Evolutionary conservation across 305 asterid species (phyloP).

Genomic region (Fraxinus xanthoxyloides): DNA sequence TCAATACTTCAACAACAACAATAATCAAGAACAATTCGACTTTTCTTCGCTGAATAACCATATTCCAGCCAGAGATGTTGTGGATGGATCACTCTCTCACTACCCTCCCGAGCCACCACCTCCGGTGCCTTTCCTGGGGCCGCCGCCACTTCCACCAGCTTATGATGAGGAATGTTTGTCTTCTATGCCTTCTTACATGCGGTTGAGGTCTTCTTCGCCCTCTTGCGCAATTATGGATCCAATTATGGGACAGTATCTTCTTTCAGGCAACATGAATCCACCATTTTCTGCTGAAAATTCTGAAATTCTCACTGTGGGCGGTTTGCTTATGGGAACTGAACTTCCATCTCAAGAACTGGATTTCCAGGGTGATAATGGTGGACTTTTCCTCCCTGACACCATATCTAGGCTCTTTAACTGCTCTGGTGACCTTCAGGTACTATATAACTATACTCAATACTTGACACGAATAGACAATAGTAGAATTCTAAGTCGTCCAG

Average conservation of each 20-base stretch:
- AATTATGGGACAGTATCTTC: conserved; percentile 40
- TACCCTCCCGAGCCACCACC: conserved; percentile 30
- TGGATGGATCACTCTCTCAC: conserved; percentile 26
- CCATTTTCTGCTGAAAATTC: conserved; percentile 43
- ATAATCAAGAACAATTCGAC: conserved; percentile 45
- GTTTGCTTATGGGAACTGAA: conserved; percentile 51
- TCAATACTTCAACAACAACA: conserved; percentile 31
- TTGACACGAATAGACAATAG: not conserved
- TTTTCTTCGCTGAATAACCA: conserved; percentile 32
- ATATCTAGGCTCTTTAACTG: conserved; percentile 49
- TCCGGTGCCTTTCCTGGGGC: conserved; percentile 36
- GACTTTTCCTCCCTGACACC: conserved; percentile 51
- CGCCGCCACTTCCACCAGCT: conserved; percentile 34
- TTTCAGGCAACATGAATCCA: conserved; percentile 30
- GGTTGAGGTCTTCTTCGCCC: conserved; percentile 41
- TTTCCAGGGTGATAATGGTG: conserved; percentile 60
- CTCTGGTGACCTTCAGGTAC: conserved; percentile 67
- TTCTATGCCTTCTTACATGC: conserved; percentile 45
- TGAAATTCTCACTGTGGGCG: conserved; percentile 41
- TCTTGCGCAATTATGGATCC: conserved; percentile 49
- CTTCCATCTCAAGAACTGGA: conserved; percentile 63
- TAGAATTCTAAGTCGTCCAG: not conserved
- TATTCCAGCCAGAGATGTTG: conserved; percentile 19
- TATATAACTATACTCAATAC: not conserved
- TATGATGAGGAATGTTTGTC: conserved; percentile 58